Evolutionary conservation across 208 protist genomes (phyloP).

Genomic region (Acanthamoeba royreba): DNA sequence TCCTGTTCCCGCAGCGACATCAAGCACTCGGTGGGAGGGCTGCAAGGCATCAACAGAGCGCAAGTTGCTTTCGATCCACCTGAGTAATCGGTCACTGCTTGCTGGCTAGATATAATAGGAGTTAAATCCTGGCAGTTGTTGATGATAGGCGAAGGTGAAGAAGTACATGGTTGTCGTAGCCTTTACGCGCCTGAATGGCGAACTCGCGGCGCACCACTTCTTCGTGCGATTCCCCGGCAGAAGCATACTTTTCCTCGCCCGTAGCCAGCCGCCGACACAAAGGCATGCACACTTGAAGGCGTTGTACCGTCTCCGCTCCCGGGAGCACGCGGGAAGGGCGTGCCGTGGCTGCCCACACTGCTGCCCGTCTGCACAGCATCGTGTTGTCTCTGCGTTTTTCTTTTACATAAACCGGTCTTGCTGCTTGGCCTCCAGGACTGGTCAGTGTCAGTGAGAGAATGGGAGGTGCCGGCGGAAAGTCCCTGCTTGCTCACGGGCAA

Average conservation of each 20-base stretch:
- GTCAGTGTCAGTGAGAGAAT: too few relatives aligned
- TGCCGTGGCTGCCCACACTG: too few relatives aligned
- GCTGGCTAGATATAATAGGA: background rate
- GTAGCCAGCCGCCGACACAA: background rate
- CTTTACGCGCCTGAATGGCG: background rate
- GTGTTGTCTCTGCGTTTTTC: too few relatives aligned
- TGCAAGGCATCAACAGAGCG: background rate
- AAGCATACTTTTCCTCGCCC: background rate
- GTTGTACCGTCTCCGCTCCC: too few relatives aligned
- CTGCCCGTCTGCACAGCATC: too few relatives aligned
- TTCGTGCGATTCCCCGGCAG: too few relatives aligned
- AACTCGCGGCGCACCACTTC: background rate
- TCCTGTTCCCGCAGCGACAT: background rate
- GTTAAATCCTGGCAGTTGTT: background rate
- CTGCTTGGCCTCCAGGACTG: too few relatives aligned
- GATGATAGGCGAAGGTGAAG: too few relatives aligned
- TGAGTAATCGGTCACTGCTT: background rate
- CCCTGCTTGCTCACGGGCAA: too few relatives aligned
- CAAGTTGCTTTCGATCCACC: background rate
- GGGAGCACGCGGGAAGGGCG: too few relatives aligned
- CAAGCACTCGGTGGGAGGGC: background rate
- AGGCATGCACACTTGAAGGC: background rate
- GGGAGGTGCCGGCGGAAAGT: too few relatives aligned
- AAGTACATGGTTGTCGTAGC: background rate
- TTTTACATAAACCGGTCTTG: too few relatives aligned